Evolutionary conservation across 164 flowering plant species (phyloP).

Genomic region (Tinospora cordifolia): DNA sequence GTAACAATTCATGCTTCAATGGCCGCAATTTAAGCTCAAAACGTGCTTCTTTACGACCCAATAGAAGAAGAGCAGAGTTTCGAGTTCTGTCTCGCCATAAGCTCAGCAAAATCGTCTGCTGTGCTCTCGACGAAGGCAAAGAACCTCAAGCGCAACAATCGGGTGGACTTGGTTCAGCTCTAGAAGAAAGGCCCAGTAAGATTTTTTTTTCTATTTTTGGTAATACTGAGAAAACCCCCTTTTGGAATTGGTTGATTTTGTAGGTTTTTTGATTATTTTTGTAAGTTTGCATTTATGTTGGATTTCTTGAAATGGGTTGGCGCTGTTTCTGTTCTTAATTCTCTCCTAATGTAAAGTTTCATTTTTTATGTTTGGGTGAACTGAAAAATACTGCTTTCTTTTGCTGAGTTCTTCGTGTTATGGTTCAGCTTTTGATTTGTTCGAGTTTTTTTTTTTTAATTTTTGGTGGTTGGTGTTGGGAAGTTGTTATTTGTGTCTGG

Average conservation of each 20-base stretch:
- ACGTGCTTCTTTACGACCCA: constrained; percentile 19
- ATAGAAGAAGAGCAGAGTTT: constrained; percentile 17
- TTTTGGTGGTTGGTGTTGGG: not conserved
- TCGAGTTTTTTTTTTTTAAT: too few relatives aligned
- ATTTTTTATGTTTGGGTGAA: not conserved
- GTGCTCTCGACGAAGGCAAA: constrained; percentile 44
- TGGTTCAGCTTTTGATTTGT: not conserved
- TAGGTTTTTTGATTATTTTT: not conserved
- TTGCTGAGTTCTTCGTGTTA: not conserved
- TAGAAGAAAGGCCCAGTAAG: constrained; percentile 64
- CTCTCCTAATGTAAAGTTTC: not conserved
- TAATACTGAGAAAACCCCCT: not conserved
- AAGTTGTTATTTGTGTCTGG: too few relatives aligned
- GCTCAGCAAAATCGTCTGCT: constrained; percentile 28
- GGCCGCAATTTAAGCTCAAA: constrained; percentile 19
- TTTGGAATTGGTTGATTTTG: not conserved
- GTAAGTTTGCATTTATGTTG: not conserved
- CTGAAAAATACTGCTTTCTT: not conserved
- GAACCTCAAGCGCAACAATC: constrained; percentile 18
- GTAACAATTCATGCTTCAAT: constrained; percentile 21
- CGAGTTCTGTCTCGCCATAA: constrained; percentile 15
- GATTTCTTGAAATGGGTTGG: not conserved
- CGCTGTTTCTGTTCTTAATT: too few relatives aligned
- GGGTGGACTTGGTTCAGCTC: constrained; percentile 37
- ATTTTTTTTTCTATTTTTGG: not conserved